Percentiles rank a stretch among this genome's conserved stretches.
Conservation (phyloP, 352 stramenopile species). For the Peronospora destructor region DNA sequence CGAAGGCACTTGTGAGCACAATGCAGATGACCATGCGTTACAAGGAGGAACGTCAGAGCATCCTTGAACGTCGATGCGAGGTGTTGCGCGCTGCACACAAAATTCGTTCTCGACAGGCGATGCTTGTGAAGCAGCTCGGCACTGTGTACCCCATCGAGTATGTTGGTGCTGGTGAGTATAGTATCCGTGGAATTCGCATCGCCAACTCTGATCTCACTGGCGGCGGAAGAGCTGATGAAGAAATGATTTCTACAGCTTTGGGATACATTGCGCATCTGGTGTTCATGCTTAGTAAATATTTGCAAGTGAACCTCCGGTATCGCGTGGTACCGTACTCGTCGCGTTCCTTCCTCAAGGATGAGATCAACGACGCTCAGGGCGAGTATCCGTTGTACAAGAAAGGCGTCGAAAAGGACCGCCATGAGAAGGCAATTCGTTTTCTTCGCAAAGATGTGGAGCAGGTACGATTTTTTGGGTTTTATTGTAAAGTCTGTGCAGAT, state of each 20-base stretch:
- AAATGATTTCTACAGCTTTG: slow-evolving; percentile 76
- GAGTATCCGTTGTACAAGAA: slow-evolving; percentile 83
- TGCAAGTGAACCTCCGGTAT: slow-evolving; percentile 82
- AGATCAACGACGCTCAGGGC: slow-evolving; percentile 73
- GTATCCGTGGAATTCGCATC: slow-evolving; percentile 72
- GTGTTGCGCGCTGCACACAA: slow-evolving; percentile 74
- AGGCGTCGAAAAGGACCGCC: slow-evolving; percentile 65
- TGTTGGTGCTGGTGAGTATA: slow-evolving; percentile 71
- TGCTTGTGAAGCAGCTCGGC: slow-evolving; percentile 67
- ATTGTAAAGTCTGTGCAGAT: not conserved
- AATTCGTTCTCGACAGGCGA: slow-evolving; percentile 73
- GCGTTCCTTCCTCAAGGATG: slow-evolving; percentile 75
- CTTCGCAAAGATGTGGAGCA: slow-evolving; percentile 79
- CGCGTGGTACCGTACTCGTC: slow-evolving; percentile 73
- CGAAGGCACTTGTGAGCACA: slow-evolving; percentile 63
- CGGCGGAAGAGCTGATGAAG: slow-evolving; percentile 55
- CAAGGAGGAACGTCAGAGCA: slow-evolving; percentile 75
- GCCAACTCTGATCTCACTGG: slow-evolving; percentile 61
- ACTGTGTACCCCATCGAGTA: slow-evolving; percentile 83
- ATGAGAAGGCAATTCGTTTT: slow-evolving; percentile 73
- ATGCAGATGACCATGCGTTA: slow-evolving; percentile 82
- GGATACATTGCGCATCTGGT: slow-evolving; percentile 83
- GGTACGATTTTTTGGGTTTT: slow-evolving; percentile 29
- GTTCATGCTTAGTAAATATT: slow-evolving; percentile 86
- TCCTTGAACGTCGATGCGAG: slow-evolving; percentile 66